Evolutionary conservation across 805 yeast species (phyloP), one percentile per base, ranked within the genome.

Genomic region (Candida koratica): DNA sequence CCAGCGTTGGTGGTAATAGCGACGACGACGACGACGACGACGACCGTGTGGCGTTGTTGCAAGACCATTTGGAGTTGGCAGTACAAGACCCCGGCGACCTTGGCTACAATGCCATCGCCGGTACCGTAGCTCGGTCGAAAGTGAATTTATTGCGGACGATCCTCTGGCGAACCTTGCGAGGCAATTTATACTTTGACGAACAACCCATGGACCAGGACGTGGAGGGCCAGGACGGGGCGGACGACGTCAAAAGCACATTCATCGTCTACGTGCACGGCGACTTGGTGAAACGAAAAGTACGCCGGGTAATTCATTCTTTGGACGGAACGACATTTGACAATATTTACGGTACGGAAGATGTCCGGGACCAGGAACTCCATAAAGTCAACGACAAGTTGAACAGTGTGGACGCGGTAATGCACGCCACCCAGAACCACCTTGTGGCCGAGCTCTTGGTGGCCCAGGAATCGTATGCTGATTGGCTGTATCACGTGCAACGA

Each of bases 221-320:
- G 17, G 23, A 20, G 7, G 23, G 23, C 10, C 23, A 20, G 10
- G 23, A 20, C 7, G 36, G 36, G 4, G 29, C 22, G 12, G 23
- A 32, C 26, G 36, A 32, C 3, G 55, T 52, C 16, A 66, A 64
- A 34, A 63, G 50, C 36, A 61, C 63, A 3, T 63, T 67, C 42
- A 55, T 67, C 27, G 56, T 67, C 10, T 64, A 57, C 46, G 52
- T 61, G 22, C 72, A 66, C 42, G 72, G 72, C 6, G 70, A 64
- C 14, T 42, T 58, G 27, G 50, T 67, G 36, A 55, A 51, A 37
- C 36, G 53, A 13, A 52, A 65, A 19, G 70, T 64, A 3, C 51
- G 58, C 26, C 53, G 53, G 32, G 64, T 67, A 35, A 54, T 66
- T 22, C 56, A 46, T 31, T 62, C 70, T 6, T 53, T 67, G 34